phyloP scores from a whole-genome alignment of 148 eudicot genomes.

The Dianthus caryophyllus region DNA sequence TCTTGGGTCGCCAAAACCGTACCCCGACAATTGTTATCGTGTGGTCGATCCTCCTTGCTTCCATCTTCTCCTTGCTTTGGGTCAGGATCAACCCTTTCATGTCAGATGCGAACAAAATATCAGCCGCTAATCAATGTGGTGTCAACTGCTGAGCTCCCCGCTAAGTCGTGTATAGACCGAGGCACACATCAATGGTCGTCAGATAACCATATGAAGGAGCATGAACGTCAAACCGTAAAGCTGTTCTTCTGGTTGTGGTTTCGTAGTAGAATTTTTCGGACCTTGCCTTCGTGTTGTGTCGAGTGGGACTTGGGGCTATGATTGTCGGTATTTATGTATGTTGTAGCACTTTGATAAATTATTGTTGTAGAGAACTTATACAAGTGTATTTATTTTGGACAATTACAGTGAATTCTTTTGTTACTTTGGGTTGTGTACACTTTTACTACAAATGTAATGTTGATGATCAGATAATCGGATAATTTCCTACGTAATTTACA shows the following conservation, averaged over 20 bases:
- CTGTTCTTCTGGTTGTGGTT: background rate
- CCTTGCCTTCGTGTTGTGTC: background rate
- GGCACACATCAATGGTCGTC: slow-evolving; percentile 3
- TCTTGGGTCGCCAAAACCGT: slow-evolving; percentile 69
- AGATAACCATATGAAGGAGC: slow-evolving; percentile 8
- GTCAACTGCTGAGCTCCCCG: slow-evolving; percentile 34
- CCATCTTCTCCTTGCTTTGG: slow-evolving; percentile 82
- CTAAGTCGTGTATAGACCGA: slow-evolving; percentile 13
- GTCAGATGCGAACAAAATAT: slow-evolving; percentile 24
- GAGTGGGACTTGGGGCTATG: slow-evolving; percentile 6
- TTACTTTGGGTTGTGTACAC: too few species aligned
- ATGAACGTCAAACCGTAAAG: background rate
- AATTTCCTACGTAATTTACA: too few species aligned
- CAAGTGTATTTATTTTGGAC: slow-evolving; percentile 15
- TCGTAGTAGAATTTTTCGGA: background rate
- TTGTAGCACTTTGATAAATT: slow-evolving; percentile 11
- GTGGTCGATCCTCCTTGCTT: slow-evolving; percentile 76
- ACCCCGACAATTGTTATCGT: slow-evolving; percentile 84
- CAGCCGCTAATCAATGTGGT: slow-evolving; percentile 52
- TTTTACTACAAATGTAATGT: too few species aligned
- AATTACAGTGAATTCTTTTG: slow-evolving; percentile 5
- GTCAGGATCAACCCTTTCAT: slow-evolving; percentile 76
- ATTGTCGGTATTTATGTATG: slow-evolving; percentile 21
- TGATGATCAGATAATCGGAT: too few species aligned
- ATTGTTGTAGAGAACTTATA: slow-evolving; percentile 17